A percentile compares a stretch with the other conserved stretches of the same genome.
Conservation (phyloP, 805 yeast genomes). For the Candida dajiaensis region DNA sequence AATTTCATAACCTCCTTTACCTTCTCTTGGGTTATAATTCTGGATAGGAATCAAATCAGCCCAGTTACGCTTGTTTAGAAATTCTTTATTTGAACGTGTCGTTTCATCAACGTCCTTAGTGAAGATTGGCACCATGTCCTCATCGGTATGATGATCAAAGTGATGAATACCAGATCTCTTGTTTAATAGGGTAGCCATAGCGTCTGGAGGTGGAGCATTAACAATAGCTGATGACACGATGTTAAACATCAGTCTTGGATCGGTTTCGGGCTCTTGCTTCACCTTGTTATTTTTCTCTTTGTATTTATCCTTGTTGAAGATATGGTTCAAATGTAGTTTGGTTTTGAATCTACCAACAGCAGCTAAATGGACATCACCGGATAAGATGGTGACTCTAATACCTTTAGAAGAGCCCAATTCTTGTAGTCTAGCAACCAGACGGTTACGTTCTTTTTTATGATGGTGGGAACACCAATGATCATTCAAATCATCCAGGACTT, state of each 20-base stretch:
- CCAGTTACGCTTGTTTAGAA: constrained; percentile 68
- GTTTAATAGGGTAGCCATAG: constrained; percentile 70
- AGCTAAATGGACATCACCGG: constrained; percentile 93
- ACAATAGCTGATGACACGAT: constrained; percentile 86
- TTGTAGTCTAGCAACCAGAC: constrained; percentile 52
- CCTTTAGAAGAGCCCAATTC: constrained; percentile 59
- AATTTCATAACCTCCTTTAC: constrained; percentile 22
- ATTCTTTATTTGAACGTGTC: constrained; percentile 40
- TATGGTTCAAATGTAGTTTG: constrained; percentile 39
- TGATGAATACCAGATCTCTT: constrained; percentile 61
- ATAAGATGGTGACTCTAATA: constrained; percentile 73
- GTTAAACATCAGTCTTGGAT: constrained; percentile 74
- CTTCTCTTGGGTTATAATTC: constrained; percentile 24
- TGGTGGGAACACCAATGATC: constrained; percentile 95
- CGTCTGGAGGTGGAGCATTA: constrained; percentile 89
- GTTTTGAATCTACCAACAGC: constrained; percentile 74
- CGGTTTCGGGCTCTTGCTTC: constrained; percentile 50
- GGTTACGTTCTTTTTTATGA: constrained; percentile 83
- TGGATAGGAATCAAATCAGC: constrained; percentile 55
- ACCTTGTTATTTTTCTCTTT: constrained; percentile 35
- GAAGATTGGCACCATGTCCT: constrained; percentile 77
- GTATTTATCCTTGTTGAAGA: constrained; percentile 28
- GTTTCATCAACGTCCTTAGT: constrained; percentile 49
- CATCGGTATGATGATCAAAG: constrained; percentile 60
- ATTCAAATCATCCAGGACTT: constrained; percentile 84